Evolutionary conservation across 1,139 yeast genomes (phyloP), one percentile per base, ranked within the genome.

Genomic region (Magnusiomyces tetraspermus): DNA sequence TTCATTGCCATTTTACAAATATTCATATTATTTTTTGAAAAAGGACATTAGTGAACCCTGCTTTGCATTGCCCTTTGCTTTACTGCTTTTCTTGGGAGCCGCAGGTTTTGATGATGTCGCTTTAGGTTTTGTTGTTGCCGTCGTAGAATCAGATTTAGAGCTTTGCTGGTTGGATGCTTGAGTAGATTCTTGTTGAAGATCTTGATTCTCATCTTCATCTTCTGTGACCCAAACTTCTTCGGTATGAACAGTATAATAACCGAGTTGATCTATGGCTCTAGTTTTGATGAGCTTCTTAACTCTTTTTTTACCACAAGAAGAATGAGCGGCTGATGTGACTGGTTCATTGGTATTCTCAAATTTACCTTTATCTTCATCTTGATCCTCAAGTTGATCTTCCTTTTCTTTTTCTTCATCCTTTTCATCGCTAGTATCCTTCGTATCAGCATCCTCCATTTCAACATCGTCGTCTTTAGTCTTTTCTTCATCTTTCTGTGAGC

Each of bases 161-260:
- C n/a, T n/a, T n/a, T n/a, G n/a, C n/a, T n/a, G n/a, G n/a, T n/a
- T n/a, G n/a, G n/a, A n/a, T n/a, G n/a, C n/a, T n/a, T n/a, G n/a
- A n/a, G n/a, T n/a, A n/a, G n/a, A n/a, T n/a, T n/a, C n/a, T n/a
- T n/a, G n/a, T n/a, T n/a, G n/a, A n/a, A n/a, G n/a, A n/a, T 33
- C 15, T 22, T 47, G 52, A 10, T 44, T 49, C 19, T 54, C 53
- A 17, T 44, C 38, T 17, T 51, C 54, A 13, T 53, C 50, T 37
- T 53, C 51, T 13, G 57, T 46, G 31, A 28, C 57, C 36, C 47
- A 38, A 19, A 49, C 54, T 48, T 54, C 57, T 49, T 53, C 57
- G 22, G 49, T 43, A 23, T 45, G 46, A n/a, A 51, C 49, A 24
- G 53, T 51, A 41, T 46, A 26, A 40, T 53, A 53, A 28, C 56